Percentiles rank a stretch among this genome's conserved stretches.
These are phyloP conservation scores for Daldinia childiae DNA, from an alignment of 495 filamentous ascomycete genomes.

Conservation along the genomic window DNA sequence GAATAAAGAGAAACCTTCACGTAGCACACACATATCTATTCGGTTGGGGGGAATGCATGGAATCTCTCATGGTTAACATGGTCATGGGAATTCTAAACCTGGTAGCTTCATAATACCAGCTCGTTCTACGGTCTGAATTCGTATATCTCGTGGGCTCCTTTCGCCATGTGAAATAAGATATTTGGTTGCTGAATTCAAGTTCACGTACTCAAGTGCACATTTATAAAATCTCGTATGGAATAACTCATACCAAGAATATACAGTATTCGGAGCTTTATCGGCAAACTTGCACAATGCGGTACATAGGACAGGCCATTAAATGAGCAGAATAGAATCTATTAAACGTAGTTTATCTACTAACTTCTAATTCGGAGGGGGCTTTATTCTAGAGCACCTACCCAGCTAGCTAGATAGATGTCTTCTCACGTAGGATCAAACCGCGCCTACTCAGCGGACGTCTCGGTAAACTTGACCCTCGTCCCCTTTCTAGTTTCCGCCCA, in stretches of 20 bases:
- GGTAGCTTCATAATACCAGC: slow-evolving; percentile 46
- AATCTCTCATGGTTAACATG: slow-evolving; percentile 39
- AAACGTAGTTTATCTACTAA: slow-evolving; percentile 16
- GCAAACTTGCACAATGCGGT: background rate
- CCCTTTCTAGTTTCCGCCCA: background rate
- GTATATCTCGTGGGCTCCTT: background rate
- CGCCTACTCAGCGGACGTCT: no score
- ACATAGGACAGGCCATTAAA: background rate
- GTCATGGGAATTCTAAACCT: slow-evolving; percentile 40
- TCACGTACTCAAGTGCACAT: no score
- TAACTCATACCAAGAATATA: no score
- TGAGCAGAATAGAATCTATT: slow-evolving; percentile 25
- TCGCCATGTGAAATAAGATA: background rate
- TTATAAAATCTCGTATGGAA: no score
- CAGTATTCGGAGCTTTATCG: no score
- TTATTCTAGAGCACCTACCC: background rate
- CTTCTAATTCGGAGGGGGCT: background rate
- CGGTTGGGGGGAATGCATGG: slow-evolving; percentile 41
- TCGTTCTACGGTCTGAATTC: slow-evolving; percentile 39
- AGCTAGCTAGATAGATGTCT: background rate
- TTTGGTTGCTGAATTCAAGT: no score
- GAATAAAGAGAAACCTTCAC: slow-evolving; percentile 22
- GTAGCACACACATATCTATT: slow-evolving; percentile 26
- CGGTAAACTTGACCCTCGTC: background rate
- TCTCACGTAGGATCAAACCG: no score